These are phyloP conservation scores for Citrus sp. DNA, from an alignment of 345 rosid species.

Conservation along the genomic window DNA sequence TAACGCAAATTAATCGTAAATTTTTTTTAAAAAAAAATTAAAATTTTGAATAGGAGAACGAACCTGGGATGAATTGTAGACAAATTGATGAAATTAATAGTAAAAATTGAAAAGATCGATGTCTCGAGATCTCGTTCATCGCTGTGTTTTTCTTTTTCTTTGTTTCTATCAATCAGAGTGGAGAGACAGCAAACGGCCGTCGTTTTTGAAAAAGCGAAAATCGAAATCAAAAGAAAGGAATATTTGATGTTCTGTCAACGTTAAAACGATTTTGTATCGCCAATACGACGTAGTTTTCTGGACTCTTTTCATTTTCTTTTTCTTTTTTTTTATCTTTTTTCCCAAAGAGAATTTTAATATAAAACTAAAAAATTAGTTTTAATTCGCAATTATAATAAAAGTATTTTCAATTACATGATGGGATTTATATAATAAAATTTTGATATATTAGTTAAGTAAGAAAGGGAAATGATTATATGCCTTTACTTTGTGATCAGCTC, in stretches of 20 bases:
- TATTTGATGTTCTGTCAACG: not conserved
- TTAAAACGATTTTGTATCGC: not conserved
- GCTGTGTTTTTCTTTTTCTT: conserved; percentile 14
- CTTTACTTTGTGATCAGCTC: no score
- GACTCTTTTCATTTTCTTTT: not conserved
- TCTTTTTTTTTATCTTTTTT: not conserved
- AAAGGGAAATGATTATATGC: no score
- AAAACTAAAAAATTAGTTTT: no score
- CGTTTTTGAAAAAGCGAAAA: conserved; percentile 1
- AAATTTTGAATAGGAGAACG: conserved; percentile 16
- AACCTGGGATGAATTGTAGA: conserved; percentile 58
- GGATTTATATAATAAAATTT: no score
- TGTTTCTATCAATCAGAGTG: not conserved
- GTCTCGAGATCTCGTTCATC: conserved; percentile 31
- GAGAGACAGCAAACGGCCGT: not conserved
- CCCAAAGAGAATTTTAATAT: no score
- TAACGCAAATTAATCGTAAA: not conserved
- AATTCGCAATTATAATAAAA: no score
- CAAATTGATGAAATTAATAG: conserved; percentile 39
- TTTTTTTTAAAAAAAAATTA: not conserved
- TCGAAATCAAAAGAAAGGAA: not conserved
- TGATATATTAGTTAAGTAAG: no score
- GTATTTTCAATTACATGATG: no score
- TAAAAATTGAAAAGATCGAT: conserved; percentile 30
- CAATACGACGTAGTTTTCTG: not conserved